These are phyloP conservation scores for Chaetomium tenue DNA, from an alignment of 495 filamentous ascomycete species.

Conservation along the genomic window DNA sequence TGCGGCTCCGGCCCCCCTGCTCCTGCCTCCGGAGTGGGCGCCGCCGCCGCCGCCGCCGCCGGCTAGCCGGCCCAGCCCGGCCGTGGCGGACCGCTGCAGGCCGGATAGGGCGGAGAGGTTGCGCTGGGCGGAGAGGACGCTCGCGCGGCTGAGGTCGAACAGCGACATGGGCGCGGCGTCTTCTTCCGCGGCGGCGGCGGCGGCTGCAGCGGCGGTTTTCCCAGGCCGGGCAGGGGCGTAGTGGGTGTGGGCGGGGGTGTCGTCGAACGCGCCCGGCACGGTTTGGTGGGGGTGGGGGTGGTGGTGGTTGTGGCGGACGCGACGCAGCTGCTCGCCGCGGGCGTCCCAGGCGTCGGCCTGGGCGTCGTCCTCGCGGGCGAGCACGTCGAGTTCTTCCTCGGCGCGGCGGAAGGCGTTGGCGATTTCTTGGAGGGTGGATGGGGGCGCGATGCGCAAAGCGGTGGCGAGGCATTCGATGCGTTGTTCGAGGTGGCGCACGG, in stretches of 20 bases:
- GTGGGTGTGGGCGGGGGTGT: constrained; percentile 15
- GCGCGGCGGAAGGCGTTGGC: constrained; percentile 79
- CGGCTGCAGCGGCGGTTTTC: no score
- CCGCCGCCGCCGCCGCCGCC: neutral
- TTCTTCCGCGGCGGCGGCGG: constrained; percentile 25
- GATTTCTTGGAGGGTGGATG: constrained; percentile 76
- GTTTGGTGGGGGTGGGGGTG: constrained; percentile 15
- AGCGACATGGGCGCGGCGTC: constrained; percentile 90
- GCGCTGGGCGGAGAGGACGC: constrained; percentile 67
- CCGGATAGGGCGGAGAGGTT: constrained; percentile 51
- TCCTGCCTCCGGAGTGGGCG: neutral
- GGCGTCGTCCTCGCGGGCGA: constrained; percentile 67
- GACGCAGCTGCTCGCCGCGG: constrained; percentile 50
- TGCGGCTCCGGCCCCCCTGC: no score
- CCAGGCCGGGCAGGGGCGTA: no score
- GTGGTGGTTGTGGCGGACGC: no score
- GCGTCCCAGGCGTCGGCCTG: constrained; percentile 73
- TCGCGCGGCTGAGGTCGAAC: constrained; percentile 82
- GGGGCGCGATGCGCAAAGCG: constrained; percentile 76
- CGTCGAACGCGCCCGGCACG: constrained; percentile 66
- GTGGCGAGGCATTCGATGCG: constrained; percentile 88
- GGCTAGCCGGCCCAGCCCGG: constrained; percentile 12
- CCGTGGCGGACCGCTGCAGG: constrained; percentile 34
- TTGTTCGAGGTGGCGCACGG: constrained; percentile 70
- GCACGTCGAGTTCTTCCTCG: constrained; percentile 76